phyloP scores from a whole-genome alignment of 208 protist genomes.

The Porcisia hertigi region DNA sequence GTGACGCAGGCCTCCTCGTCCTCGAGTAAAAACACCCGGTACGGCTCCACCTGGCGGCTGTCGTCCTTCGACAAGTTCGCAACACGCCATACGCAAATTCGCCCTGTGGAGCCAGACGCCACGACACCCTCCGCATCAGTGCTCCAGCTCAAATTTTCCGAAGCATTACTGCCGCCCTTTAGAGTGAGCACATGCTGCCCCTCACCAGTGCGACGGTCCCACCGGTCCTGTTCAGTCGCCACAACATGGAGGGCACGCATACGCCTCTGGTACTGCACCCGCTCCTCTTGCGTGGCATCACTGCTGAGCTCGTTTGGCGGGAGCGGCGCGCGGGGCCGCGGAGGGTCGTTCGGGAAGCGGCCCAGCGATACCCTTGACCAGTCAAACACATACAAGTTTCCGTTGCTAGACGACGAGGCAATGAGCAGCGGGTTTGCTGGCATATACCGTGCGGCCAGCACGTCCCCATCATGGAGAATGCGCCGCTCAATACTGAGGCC shows the following conservation, averaged over 20 bases:
- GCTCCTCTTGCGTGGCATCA: conserved; percentile 80
- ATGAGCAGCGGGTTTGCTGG: conserved; percentile 83
- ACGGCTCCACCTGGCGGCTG: conserved; percentile 47
- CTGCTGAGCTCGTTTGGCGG: conserved; percentile 82
- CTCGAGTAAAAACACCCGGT: conserved; percentile 42
- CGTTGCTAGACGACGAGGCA: conserved; percentile 77
- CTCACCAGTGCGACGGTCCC: conserved; percentile 72
- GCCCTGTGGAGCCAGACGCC: conserved; percentile 59
- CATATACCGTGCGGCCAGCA: conserved; percentile 85
- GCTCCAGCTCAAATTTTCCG: conserved; percentile 82
- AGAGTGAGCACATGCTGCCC: conserved; percentile 88
- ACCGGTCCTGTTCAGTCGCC: conserved; percentile 78
- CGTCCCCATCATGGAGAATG: conserved; percentile 88
- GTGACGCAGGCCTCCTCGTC: conserved; percentile 59
- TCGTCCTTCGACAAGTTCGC: conserved; percentile 76
- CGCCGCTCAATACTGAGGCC: conserved; percentile 76
- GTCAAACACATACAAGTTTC: conserved; percentile 88
- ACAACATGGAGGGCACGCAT: conserved; percentile 78
- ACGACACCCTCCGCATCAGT: conserved; percentile 59
- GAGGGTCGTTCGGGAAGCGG: conserved; percentile 88
- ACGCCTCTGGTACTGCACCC: conserved; percentile 68
- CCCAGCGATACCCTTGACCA: conserved; percentile 87
- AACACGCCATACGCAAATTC: conserved; percentile 75
- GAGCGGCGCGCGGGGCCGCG: conserved; percentile 82
- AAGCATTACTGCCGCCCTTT: conserved; percentile 47